phyloP scores from a whole-genome alignment of 768 basidiomycete genomes.

The Termitomyces sp. region DNA sequence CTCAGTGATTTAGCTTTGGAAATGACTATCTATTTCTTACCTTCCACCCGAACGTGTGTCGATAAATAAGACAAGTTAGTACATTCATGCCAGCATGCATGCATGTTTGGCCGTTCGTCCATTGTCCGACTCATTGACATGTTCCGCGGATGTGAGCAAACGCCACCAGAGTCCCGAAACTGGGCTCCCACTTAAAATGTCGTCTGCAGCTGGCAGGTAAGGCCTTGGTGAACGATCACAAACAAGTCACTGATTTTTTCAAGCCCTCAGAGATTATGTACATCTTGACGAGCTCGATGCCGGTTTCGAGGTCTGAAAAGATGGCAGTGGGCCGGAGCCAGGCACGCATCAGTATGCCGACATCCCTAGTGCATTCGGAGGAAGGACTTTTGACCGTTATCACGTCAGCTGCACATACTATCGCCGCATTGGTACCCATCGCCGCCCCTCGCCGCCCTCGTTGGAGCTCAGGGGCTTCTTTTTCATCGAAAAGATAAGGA shows the following conservation, averaged over 20 bases:
- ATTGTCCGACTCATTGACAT: not conserved
- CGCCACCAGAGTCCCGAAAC: not conserved
- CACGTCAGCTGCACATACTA: not conserved
- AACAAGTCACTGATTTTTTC: too few relatives aligned
- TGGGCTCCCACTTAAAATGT: not conserved
- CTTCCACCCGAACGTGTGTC: not conserved
- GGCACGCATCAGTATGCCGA: not conserved
- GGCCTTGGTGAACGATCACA: too few relatives aligned
- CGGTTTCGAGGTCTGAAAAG: too few relatives aligned
- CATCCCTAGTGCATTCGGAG: not conserved
- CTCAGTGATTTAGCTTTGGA: not conserved
- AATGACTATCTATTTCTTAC: constrained; percentile 10
- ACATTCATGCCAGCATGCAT: not conserved
- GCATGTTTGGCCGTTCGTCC: not conserved
- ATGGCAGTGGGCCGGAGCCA: not conserved
- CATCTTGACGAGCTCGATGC: too few relatives aligned
- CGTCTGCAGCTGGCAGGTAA: not conserved
- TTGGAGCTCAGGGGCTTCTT: too few relatives aligned
- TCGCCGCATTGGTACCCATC: not conserved
- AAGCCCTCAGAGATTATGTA: too few relatives aligned
- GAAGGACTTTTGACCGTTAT: not conserved
- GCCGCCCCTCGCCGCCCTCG: too few relatives aligned
- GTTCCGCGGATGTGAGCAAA: not conserved
- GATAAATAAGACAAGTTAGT: not conserved
- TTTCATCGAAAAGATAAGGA: not conserved